Evolutionary conservation across 2,329 filamentous ascomycete genomes (phyloP).

Genomic region (Ceratocystiopsis sp.): DNA sequence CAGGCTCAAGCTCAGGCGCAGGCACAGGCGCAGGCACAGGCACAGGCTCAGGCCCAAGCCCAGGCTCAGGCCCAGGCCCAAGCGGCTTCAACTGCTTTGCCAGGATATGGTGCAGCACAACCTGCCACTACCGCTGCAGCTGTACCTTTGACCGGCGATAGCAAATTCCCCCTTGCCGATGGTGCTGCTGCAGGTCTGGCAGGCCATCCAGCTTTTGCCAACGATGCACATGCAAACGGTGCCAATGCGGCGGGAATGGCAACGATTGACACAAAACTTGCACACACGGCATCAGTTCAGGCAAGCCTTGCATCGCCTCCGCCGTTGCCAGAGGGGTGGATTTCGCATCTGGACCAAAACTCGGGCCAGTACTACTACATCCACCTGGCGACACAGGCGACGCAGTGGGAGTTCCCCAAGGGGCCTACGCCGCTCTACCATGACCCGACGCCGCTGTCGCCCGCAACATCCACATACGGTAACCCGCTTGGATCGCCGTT

Average conservation of each 20-base stretch:
- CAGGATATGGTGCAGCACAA: slow-evolving; percentile 1
- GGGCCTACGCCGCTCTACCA: slow-evolving; percentile 79
- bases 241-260: no score
- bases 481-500: slow-evolving; percentile 57
- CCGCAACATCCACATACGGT: slow-evolving; percentile 59
- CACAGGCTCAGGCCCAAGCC: no score
- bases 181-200: slow-evolving; percentile 15
- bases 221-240: slow-evolving; percentile 42
- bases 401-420: slow-evolving; percentile 98
- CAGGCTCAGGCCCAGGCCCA: no score
- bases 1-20: not conserved
- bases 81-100: no score
- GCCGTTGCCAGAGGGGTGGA: slow-evolving; percentile 93
- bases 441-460: slow-evolving; percentile 68
- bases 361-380: slow-evolving; percentile 99
- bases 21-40: no score
- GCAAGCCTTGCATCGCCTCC: slow-evolving; percentile 62
- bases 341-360: slow-evolving; percentile 85
- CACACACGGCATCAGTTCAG: slow-evolving; percentile 27
- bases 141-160: not conserved
- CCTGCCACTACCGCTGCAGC: slow-evolving; percentile 5
- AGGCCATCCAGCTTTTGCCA: slow-evolving; percentile 80
- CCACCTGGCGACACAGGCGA: slow-evolving; percentile 83
- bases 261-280: slow-evolving; percentile 15
- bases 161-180: not conserved